Evolutionary conservation across 2,329 filamentous ascomycete genomes (phyloP).

Genomic region (Hypomyces rosellus): DNA sequence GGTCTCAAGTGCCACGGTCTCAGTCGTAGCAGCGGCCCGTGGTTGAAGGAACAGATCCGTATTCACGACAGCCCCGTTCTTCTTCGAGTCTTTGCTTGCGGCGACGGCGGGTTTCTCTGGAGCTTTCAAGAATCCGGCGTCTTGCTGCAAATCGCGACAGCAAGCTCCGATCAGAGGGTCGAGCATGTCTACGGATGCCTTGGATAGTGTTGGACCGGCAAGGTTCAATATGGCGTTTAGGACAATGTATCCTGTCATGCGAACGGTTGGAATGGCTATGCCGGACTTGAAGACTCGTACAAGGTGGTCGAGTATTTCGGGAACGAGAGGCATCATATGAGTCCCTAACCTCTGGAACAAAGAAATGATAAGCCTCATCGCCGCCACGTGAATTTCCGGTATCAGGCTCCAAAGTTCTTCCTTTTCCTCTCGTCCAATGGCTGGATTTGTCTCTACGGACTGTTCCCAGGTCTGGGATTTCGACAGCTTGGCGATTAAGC

Average conservation of each 20-base stretch:
- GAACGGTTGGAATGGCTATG: conserved; percentile 47
- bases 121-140: conserved; percentile 41
- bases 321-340: conserved; percentile 52
- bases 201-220: conserved; percentile 61
- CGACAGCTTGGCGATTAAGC: conserved; percentile 55
- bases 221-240: conserved; percentile 51
- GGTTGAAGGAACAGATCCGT: conserved; percentile 63
- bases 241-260: conserved; percentile 55
- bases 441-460: conserved; percentile 59
- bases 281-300: conserved; percentile 62
- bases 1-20: conserved; percentile 31
- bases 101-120: conserved; percentile 26
- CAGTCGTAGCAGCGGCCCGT: conserved; percentile 25
- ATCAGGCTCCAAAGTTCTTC: conserved; percentile 70
- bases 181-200: conserved; percentile 58
- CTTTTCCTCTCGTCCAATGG: conserved; percentile 72
- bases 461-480: conserved; percentile 41
- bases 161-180: conserved; percentile 57
- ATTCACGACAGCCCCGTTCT: conserved; percentile 48
- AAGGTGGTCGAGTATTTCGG: conserved; percentile 64
- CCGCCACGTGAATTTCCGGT: conserved; percentile 66
- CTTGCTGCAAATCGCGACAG: conserved; percentile 66
- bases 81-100: conserved; percentile 24
- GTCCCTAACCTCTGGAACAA: conserved; percentile 53
- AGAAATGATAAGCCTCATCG: conserved; percentile 54